A percentile compares a stretch with the other conserved stretches of the same genome.
Conservation (phyloP, 768 basidiomycete species). For the Boletus edulis region DNA sequence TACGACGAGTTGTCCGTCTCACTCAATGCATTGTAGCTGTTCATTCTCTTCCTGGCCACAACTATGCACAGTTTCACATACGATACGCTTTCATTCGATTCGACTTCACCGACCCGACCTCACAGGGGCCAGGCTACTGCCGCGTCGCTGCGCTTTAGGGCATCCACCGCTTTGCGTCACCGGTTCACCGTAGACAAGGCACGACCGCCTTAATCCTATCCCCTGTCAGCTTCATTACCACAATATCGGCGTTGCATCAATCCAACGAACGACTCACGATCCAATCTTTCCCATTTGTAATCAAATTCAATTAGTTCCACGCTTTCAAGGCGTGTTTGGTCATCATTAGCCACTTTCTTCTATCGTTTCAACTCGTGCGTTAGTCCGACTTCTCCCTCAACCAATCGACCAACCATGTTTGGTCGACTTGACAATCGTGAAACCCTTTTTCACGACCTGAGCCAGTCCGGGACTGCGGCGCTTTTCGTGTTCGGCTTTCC, state of each 20-base stretch:
- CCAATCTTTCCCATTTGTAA: not conserved
- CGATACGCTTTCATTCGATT: no score
- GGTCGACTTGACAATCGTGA: not conserved
- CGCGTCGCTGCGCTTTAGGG: no score
- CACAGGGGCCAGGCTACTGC: no score
- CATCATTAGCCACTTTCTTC: not conserved
- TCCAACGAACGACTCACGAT: conserved; percentile 1
- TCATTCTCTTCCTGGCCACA: no score
- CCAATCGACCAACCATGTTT: not conserved
- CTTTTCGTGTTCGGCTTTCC: conserved; percentile 2
- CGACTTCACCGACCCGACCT: no score
- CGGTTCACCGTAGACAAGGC: not conserved
- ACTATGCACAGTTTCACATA: no score
- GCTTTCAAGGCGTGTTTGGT: conserved; percentile 11
- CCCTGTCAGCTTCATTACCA: not conserved
- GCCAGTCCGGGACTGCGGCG: not conserved
- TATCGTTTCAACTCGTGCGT: not conserved
- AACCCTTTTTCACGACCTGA: not conserved
- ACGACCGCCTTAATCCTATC: not conserved
- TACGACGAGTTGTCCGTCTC: no score
- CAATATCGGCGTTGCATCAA: not conserved
- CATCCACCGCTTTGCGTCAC: not conserved
- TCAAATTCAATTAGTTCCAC: conserved; percentile 6
- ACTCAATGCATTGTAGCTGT: no score
- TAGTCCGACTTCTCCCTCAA: not conserved